These are phyloP conservation scores for Trypanosomatidae sp. DNA, from an alignment of 208 protist species.

Conservation along the genomic window DNA sequence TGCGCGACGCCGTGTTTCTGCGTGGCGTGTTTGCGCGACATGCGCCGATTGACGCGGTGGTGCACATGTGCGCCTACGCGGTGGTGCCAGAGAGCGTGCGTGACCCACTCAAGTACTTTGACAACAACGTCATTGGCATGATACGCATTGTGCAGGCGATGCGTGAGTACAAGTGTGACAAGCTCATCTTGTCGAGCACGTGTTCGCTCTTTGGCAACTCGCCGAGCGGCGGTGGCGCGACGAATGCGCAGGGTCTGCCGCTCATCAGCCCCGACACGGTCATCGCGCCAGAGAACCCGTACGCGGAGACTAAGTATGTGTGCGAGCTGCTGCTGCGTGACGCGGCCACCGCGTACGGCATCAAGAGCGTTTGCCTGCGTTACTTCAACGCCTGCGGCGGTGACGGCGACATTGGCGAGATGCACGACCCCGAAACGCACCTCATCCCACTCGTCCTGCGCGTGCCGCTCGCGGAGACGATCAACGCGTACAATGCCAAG, in stretches of 20 bases:
- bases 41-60: constrained; percentile 76
- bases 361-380: constrained; percentile 85
- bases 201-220: constrained; percentile 90
- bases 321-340: constrained; percentile 92
- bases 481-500: constrained; percentile 31
- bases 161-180: constrained; percentile 78
- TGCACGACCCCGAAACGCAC: constrained; percentile 94
- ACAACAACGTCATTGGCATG: constrained; percentile 95
- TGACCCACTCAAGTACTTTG: constrained; percentile 92
- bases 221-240: constrained; percentile 3
- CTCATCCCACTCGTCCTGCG: constrained; percentile 95
- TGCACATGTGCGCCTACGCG: constrained; percentile 93
- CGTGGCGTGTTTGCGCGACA: constrained; percentile 84
- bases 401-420: constrained; percentile 94
- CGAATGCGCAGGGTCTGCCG: constrained; percentile 11
- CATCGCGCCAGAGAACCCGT: constrained; percentile 77
- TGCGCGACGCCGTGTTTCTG: constrained; percentile 70
- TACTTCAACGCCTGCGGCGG: constrained; percentile 99
- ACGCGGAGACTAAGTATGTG: constrained; percentile 88
- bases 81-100: constrained; percentile 89
- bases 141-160: constrained; percentile 89
- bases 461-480: constrained; percentile 75
- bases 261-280: constrained; percentile 49
- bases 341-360: constrained; percentile 48
- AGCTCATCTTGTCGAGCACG: constrained; percentile 95